Base-by-base conservation (phyloP, 176 grass and related monocot species). In the Poa pratensis region DNA sequence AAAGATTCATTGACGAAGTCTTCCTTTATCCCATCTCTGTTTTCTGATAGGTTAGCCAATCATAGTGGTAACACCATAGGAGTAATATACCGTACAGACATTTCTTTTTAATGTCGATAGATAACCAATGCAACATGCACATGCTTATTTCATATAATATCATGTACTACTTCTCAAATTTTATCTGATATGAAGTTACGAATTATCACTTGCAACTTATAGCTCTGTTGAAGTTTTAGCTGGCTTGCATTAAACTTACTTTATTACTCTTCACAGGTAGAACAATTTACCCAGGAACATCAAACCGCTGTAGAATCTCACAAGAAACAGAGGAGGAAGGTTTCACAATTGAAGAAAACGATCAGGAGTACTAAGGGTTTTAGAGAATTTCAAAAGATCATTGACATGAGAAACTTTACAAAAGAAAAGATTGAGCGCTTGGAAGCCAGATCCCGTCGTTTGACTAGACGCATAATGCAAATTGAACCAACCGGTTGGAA, bases 401-500 rank as follows among this genome's bases (percentile, higher is more conserved):
- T 98, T 10, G 93, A 98, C 89, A 90, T 77, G 35, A 93, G 91
- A 95, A 95, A 95, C 43, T 90, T 92, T 72, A 94, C 83, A 53
- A 94, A 94, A 87, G 93, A 98, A 69, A 95, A 95, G 76, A 95
- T 98, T 69, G 87, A 91, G 79, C 89, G 91, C 51, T 89, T 95
- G 78, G 81, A 95, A 54, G 85, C 96, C 88, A 94, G 96, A 87
- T 88, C 89, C 5, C 77, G 78, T 68, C 88, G 93, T 55, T 87
- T 98, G 75, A 87, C 80, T 78, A 77, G 84, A 58, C 89, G 96
- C 70, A 89, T 98, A 85, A 80, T 69, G 70, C 96, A 98, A 92
- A 98, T 98, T 87, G 96, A 98, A 86, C 96, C 96, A 58, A 95
- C 96, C 3, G 96, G 96, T 79, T 98, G 96, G 96, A 98, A 94